Evolutionary conservation across 2,329 filamentous ascomycete species (phyloP).

Genomic region (Aspergillus versicolor): DNA sequence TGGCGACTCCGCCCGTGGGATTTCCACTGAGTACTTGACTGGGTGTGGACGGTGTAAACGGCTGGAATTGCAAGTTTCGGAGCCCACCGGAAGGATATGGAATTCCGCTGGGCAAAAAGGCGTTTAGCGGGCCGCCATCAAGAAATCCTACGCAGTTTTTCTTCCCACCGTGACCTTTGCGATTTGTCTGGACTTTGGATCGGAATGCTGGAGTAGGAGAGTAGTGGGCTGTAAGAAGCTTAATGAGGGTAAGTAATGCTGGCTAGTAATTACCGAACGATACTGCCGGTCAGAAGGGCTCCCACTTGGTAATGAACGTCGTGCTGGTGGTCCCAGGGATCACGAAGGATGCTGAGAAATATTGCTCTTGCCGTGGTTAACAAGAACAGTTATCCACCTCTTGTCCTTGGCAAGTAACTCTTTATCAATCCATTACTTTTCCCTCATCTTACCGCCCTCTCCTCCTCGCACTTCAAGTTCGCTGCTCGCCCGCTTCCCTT

Average conservation of each 20-base stretch:
- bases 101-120: neutral
- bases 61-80: neutral
- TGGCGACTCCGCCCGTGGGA: neutral
- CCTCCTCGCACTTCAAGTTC: neutral
- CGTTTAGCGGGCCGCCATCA: neutral
- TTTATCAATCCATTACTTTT: neutral
- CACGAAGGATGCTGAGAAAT: neutral
- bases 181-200: neutral
- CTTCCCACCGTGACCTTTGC: neutral
- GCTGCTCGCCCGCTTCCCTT: neutral
- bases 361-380: constrained; percentile 1
- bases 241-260: neutral
- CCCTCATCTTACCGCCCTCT: neutral
- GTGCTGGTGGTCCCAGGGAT: neutral
- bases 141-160: neutral
- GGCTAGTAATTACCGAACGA: constrained; percentile 3
- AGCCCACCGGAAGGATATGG: neutral
- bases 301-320: neutral
- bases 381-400: neutral
- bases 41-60: neutral
- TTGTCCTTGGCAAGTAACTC: neutral
- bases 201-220: neutral
- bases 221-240: neutral
- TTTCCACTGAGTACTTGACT: neutral
- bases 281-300: neutral